phyloP scores from a whole-genome alignment of 2,329 filamentous ascomycete genomes.

The Elsinoe ampelina region DNA sequence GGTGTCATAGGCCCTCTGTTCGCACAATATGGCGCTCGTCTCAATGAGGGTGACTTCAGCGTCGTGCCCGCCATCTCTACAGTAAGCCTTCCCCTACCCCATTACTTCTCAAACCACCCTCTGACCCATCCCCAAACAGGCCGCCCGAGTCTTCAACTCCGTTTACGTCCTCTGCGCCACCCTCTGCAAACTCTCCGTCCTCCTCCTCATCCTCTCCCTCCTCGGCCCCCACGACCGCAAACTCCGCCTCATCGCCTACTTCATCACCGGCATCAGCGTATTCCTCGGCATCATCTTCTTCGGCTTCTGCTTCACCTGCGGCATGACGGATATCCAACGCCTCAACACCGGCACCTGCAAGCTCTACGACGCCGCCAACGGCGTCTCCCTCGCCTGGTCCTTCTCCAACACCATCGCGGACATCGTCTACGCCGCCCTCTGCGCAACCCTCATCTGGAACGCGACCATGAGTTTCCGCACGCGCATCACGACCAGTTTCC shows the following conservation, averaged over 20 bases:
- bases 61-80: not conserved
- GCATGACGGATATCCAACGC: not conserved
- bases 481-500: not conserved
- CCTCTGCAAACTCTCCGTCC: constrained; percentile 3
- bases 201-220: constrained; percentile 3
- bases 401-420: constrained; percentile 7
- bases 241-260: not conserved
- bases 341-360: not conserved
- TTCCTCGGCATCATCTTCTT: not conserved
- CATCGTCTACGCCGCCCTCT: not conserved
- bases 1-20: not conserved
- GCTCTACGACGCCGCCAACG: not conserved
- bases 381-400: constrained; percentile 3
- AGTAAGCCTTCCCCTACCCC: not conserved
- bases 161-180: not conserved
- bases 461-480: not conserved
- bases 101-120: not conserved
- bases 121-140: not conserved
- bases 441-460: constrained; percentile 2
- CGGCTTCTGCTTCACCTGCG: constrained; percentile 6
- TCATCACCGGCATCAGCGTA: not conserved
- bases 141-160: not conserved
- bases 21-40: not conserved
- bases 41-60: not conserved
- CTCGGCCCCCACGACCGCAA: not conserved